phyloP scores from a whole-genome alignment of 2,329 filamentous ascomycete genomes.

The Endothia cerciana region DNA sequence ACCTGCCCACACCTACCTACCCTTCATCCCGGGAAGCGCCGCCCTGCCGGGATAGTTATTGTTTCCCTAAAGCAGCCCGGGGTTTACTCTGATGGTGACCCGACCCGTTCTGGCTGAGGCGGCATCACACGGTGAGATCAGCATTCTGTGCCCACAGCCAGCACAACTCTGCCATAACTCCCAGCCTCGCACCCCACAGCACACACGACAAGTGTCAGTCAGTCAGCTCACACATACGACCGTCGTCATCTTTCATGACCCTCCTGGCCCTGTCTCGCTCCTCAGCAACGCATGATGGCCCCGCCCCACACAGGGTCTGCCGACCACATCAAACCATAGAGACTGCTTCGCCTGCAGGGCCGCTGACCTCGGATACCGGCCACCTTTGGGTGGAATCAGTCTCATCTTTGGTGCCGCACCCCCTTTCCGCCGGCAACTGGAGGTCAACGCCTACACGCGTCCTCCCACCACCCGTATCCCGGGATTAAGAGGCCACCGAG shows the following conservation, averaged over 20 bases:
- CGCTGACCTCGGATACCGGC: background rate
- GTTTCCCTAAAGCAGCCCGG: too few species aligned
- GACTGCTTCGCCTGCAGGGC: background rate
- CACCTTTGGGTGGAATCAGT: background rate
- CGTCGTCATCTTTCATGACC: background rate
- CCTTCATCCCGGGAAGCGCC: too few species aligned
- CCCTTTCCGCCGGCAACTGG: background rate
- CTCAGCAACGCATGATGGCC: background rate
- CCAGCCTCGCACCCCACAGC: background rate
- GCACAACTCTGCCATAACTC: too few species aligned
- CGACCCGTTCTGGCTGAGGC: too few species aligned
- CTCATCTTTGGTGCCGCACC: background rate
- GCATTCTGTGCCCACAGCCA: background rate
- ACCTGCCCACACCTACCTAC: background rate
- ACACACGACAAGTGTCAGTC: background rate
- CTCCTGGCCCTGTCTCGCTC: background rate
- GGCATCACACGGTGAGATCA: background rate
- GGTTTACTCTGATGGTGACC: too few species aligned
- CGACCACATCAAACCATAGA: background rate
- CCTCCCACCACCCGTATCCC: background rate
- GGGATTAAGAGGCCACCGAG: slow-evolving; percentile 4
- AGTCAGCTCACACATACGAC: background rate
- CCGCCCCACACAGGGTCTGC: too few species aligned
- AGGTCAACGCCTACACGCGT: slow-evolving; percentile 2
- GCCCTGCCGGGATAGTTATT: background rate